Evolutionary conservation across 768 basidiomycete species (phyloP).

Genomic region (Phlebiopsis gigantea): DNA sequence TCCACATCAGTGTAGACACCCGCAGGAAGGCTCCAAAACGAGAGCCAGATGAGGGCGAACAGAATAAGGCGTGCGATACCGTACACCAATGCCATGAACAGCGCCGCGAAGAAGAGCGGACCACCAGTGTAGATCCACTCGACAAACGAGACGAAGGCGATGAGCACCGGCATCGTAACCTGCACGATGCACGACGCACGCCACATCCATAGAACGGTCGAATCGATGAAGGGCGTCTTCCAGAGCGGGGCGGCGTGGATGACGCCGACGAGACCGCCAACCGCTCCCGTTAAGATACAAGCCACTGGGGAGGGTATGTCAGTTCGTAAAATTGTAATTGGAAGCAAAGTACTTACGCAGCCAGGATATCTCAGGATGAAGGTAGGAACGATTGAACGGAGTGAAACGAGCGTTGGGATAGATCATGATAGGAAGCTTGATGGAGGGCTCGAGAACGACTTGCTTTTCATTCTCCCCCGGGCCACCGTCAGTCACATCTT

Average conservation of each 20-base stretch:
- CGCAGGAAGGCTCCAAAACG: background rate
- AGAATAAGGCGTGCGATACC: background rate
- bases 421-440: background rate
- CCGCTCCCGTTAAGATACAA: background rate
- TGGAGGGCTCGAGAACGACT: no score
- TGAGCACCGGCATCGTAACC: background rate
- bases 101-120: background rate
- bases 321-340: background rate
- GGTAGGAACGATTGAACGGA: background rate
- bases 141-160: background rate
- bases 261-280: background rate
- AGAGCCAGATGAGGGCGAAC: background rate
- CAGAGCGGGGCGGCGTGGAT: background rate
- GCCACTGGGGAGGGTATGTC: background rate
- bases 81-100: background rate
- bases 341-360: background rate
- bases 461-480: no score
- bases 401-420: background rate
- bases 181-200: background rate
- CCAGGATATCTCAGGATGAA: background rate
- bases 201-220: background rate
- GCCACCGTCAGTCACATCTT: no score
- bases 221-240: background rate
- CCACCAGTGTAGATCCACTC: background rate
- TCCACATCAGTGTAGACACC: background rate